Evolutionary conservation across 2,329 filamentous ascomycete species (phyloP), one percentile per base, ranked within the genome.

Genomic region (Aspergillus ruber): DNA sequence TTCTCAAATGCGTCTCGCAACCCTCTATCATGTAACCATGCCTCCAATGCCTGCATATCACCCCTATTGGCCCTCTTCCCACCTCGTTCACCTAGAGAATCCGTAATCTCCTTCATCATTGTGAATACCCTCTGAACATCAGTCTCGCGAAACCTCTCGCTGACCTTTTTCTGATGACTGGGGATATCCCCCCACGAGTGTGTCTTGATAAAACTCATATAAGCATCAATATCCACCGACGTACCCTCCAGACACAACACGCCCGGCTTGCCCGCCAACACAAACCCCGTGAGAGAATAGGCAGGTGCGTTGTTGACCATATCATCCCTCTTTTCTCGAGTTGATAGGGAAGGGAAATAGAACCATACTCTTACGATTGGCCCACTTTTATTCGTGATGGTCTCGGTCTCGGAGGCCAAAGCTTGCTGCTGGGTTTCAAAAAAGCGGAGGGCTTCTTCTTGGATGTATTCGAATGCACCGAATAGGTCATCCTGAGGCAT

Each of bases 121-220:
- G 46, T 15, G 36, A 66, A 66, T 1, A 58, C 62, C 27, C 63
- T 53, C 42, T 56, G 27, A 9, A 65, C 49, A 4, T 56, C 86
- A 82, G 27, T 64, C 49, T 67, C 58, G 3, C 64, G 58, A 48
- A 61, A 67, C 8, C 62, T 62, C 65, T 83, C 80, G 57, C 75
- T 81, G 33, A 83, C 79, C 55, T 83, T 83, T 54, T 83, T 83
- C 51, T 83, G 80, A 48, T 81, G 73, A 15, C 77, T 71, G 0
- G 80, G 80, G 5, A 83, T 82, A 59, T 83, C 80, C 0, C 78
- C 75, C 80, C 80, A 83, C 45, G 77, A 80, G 54, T 82, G 76
- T 5, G 78, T 82, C 63, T 82, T 82, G 65, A 83, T 82, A 48
- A 78, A 82, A 23, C 71, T 76, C 80, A 83, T 83, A 54, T 81